Base-by-base conservation (phyloP, 192 early-diverging fungal genomes). In the Entomortierella chlamydospora region DNA sequence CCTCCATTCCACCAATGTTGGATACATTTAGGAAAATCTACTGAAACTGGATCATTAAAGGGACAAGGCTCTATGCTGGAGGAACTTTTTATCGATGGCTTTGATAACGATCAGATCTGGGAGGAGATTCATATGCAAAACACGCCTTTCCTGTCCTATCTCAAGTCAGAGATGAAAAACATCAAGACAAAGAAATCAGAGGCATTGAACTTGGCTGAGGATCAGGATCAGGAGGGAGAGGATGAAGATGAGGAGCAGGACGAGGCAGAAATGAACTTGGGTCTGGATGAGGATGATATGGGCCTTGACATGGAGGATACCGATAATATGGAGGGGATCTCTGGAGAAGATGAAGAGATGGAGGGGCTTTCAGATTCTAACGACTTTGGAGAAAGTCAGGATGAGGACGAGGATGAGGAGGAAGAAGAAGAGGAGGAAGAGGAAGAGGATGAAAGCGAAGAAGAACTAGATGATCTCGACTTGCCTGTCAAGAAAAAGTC, bases 21-120 rank as follows among this genome's bases (percentile, higher is more conserved):
- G n/a, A 49, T 31, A 29, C 39, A 20, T 55, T 81, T 49, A 90
- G 90, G 74, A 57, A 80, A 58, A 57, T 81, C 47, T 85, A 92
- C 65, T 57, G 83, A 47, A 61, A 64, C 52, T 56, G 83, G 50
- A 76, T 91, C 59, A 72, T 52, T 68, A 62, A 72, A 73, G 67
- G 45, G 33, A 47, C 71, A 67, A 18, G 63, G 81, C 37, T 84
- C 84, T 1, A 81, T 90, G 20, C 84, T 95, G 39, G 67, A 82
- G 45, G 89, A 89, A 55, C 76, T 95, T 6, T 83, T 88, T 25
- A 79, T 87, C 11, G 90, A 95, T 49, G 92, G 90, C 0, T 93
- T 94, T 63, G 91, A 94, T 63, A 79, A 89, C 53, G 89, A 93
- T 62, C 96, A 97, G 87, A 90, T 99, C 52, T 99, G 97, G 97